Evolutionary conservation across 176 grass and related monocot genomes (phyloP).

Genomic region (Elymus sibiricus): DNA sequence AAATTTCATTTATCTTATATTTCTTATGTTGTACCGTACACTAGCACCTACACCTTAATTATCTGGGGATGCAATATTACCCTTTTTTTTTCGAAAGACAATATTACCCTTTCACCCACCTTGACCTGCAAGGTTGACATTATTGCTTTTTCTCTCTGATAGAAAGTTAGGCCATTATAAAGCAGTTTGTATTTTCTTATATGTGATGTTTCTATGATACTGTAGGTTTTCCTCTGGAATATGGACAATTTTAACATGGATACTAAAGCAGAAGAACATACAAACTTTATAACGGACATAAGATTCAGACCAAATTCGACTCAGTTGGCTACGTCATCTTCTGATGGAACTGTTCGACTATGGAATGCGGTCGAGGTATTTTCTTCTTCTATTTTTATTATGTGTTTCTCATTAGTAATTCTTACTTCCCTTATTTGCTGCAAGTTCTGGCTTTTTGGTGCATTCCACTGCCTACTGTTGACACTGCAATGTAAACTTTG

Average conservation of each 20-base stretch:
- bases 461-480: not conserved
- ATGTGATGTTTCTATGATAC: slow-evolving; percentile 15
- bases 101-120: not conserved
- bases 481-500: not conserved
- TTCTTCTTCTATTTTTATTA: not conserved
- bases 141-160: slow-evolving; percentile 2
- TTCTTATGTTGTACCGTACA: not conserved
- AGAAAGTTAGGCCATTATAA: not conserved
- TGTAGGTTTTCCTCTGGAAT: slow-evolving; percentile 77
- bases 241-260: slow-evolving; percentile 65
- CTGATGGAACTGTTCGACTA: slow-evolving; percentile 68
- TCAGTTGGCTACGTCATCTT: slow-evolving; percentile 83
- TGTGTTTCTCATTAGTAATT: not conserved
- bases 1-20: not conserved
- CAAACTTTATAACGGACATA: slow-evolving; percentile 71
- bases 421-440: not conserved
- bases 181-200: slow-evolving; percentile 5
- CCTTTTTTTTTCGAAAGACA: no score
- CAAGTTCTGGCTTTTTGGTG: not conserved
- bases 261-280: slow-evolving; percentile 58
- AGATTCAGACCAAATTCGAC: slow-evolving; percentile 77
- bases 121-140: not conserved
- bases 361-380: slow-evolving; percentile 69
- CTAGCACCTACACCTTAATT: not conserved
- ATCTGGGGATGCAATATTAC: not conserved